Evolutionary conservation across 805 yeast genomes (phyloP).

Genomic region (Myxozyma nipponensis): DNA sequence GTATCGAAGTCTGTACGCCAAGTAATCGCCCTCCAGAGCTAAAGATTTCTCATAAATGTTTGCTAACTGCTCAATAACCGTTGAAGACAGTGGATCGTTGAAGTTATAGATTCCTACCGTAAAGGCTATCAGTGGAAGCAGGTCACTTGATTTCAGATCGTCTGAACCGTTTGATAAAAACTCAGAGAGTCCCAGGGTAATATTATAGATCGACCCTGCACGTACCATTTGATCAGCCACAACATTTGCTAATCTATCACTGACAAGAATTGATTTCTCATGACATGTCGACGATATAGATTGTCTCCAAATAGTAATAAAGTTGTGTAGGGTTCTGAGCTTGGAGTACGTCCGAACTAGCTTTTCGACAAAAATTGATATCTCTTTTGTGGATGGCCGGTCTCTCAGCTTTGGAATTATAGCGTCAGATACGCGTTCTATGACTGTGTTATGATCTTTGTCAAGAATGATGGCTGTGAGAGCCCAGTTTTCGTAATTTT

Average conservation of each 20-base stretch:
- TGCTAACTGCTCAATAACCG: not conserved
- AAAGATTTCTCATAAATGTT: not conserved
- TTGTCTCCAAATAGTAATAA: slow-evolving; percentile 13
- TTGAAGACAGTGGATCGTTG: not conserved
- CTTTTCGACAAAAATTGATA: not conserved
- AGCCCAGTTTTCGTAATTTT: slow-evolving; percentile 12
- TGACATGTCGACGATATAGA: not conserved
- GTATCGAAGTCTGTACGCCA: slow-evolving; percentile 17
- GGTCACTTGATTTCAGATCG: not conserved
- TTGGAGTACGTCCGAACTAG: slow-evolving; percentile 3
- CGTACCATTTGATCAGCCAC: slow-evolving; percentile 5
- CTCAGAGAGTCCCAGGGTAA: not conserved
- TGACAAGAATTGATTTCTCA: not conserved
- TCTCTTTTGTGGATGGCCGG: not conserved
- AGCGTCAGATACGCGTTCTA: slow-evolving; percentile 4
- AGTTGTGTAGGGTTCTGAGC: slow-evolving; percentile 6
- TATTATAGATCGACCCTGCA: slow-evolving; percentile 9
- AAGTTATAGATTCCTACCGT: slow-evolving; percentile 3
- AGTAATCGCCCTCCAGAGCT: not conserved
- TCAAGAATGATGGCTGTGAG: slow-evolving; percentile 14
- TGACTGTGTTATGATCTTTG: slow-evolving; percentile 17
- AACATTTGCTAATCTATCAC: not conserved
- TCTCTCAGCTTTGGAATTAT: not conserved
- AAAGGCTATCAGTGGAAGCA: slow-evolving; percentile 6
- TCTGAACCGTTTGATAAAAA: not conserved